Evolutionary conservation across 768 basidiomycete species (phyloP).

Genomic region (Heimioporus sp.): DNA sequence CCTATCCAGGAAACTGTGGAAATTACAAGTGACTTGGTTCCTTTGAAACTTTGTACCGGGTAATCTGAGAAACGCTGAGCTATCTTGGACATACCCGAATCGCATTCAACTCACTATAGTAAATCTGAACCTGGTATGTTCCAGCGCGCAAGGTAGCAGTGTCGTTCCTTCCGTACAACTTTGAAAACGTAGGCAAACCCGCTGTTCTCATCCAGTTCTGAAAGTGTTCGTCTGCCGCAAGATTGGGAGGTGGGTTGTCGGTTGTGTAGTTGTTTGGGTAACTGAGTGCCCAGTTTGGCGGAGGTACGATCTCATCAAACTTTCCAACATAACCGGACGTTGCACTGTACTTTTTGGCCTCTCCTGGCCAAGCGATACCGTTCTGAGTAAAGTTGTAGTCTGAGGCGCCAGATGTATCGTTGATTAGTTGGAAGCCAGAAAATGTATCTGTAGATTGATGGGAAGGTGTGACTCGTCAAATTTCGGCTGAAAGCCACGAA

Average conservation of each 20-base stretch:
- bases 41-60: conserved; percentile 86
- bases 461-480: background rate
- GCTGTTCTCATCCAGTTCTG: conserved; percentile 99
- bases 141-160: conserved; percentile 67
- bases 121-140: conserved; percentile 69
- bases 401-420: conserved; percentile 38
- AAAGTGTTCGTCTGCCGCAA: conserved; percentile 84
- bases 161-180: conserved; percentile 93
- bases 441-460: conserved; percentile 67
- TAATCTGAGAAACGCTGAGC: conserved; percentile 59
- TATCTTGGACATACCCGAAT: background rate
- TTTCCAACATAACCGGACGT: conserved; percentile 51
- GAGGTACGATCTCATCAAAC: conserved; percentile 74
- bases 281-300: conserved; percentile 83
- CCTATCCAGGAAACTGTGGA: conserved; percentile 99
- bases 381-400: conserved; percentile 71
- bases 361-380: conserved; percentile 96
- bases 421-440: conserved; percentile 50
- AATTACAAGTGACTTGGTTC: conserved; percentile 95
- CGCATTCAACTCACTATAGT: conserved; percentile 57
- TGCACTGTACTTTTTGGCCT: conserved; percentile 82
- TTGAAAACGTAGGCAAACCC: conserved; percentile 94
- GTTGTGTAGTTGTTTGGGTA: conserved; percentile 76
- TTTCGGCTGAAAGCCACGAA: background rate
- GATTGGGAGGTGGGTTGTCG: conserved; percentile 64